Evolutionary conservation across 1,284 basidiomycete species (phyloP).

Genomic region (Termitomyces sp.): DNA sequence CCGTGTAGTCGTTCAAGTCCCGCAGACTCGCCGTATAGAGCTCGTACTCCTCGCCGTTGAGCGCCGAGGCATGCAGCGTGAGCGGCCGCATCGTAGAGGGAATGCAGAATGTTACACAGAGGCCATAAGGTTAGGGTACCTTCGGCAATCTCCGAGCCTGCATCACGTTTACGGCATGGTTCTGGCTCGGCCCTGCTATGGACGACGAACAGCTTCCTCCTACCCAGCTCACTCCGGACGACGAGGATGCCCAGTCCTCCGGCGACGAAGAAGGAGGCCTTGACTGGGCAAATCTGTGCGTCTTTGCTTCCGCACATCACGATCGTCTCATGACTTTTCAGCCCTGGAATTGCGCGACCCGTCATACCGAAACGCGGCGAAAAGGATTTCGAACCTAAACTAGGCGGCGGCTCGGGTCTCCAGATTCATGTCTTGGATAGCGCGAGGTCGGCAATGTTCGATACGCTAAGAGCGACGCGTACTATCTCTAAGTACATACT

Average conservation of each 20-base stretch:
- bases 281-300: conserved; percentile 44
- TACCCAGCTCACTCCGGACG: conserved; percentile 20
- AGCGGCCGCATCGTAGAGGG: conserved; percentile 43
- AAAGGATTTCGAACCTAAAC: conserved; percentile 90
- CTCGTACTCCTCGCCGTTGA: conserved; percentile 65
- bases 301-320: conserved; percentile 9
- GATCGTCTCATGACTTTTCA: conserved; percentile 15
- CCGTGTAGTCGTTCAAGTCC: conserved; percentile 40
- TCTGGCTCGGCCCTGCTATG: neutral
- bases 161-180: neutral
- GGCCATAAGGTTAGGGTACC: neutral
- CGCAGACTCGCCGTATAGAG: conserved; percentile 55
- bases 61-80: conserved; percentile 65
- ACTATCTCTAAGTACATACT: conserved; percentile 61
- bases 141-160: conserved; percentile 7
- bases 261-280: conserved; percentile 37
- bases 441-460: conserved; percentile 79
- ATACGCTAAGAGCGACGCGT: conserved; percentile 68
- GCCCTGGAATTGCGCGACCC: conserved; percentile 36
- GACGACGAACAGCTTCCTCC: conserved; percentile 9
- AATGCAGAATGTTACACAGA: neutral
- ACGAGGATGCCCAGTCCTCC: conserved; percentile 43
- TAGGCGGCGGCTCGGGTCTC: conserved; percentile 72
- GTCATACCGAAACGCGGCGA: conserved; percentile 89
- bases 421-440: conserved; percentile 72